Evolutionary conservation across 495 filamentous ascomycete genomes (phyloP).

Genomic region (Xylaria sp.): DNA sequence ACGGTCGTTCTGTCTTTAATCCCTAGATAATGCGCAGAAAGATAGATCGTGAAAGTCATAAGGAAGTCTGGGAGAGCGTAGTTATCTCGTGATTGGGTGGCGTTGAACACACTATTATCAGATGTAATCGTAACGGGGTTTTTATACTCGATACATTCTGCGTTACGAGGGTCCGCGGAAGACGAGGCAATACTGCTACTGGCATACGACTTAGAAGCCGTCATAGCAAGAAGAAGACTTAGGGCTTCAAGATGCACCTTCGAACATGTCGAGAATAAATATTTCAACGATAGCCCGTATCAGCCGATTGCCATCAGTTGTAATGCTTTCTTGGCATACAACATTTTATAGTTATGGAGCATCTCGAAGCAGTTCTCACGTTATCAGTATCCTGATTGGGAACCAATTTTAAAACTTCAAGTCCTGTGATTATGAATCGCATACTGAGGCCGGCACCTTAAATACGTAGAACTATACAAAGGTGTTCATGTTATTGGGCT

Average conservation of each 20-base stretch:
- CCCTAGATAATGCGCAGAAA: neutral
- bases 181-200: neutral
- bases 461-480: neutral
- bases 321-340: neutral
- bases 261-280: neutral
- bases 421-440: neutral
- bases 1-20: neutral
- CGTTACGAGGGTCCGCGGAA: neutral
- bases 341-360: neutral
- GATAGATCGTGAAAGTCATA: neutral
- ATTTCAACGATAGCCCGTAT: neutral
- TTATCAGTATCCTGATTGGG: neutral
- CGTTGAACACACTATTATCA: neutral
- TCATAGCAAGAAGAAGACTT: neutral
- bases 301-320: neutral
- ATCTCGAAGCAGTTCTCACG: neutral
- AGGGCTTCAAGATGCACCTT: neutral
- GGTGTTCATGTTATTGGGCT: neutral
- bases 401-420: neutral
- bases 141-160: neutral
- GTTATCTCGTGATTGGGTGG: neutral
- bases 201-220: neutral
- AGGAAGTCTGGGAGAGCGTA: neutral
- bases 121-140: neutral
- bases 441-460: neutral